These are phyloP conservation scores for Pilaira anomala DNA, from an alignment of 192 early-diverging fungal genomes.

Conservation along the genomic window DNA sequence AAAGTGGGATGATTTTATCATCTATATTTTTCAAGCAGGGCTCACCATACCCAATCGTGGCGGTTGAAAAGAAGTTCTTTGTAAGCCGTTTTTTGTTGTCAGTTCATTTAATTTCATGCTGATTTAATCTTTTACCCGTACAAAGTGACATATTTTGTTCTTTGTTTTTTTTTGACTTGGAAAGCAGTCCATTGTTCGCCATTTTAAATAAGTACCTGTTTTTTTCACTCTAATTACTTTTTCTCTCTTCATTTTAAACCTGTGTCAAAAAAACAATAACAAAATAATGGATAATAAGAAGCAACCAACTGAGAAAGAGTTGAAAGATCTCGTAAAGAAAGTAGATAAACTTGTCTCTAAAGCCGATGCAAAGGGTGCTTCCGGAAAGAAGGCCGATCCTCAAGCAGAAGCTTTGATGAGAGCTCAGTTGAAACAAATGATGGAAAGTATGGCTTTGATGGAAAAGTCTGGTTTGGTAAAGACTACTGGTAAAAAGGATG, in stretches of 20 bases:
- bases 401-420: conserved; percentile 20
- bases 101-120: no score
- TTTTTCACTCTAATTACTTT: not conserved
- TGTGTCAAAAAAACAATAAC: not conserved
- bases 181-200: no score
- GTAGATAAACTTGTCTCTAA: conserved; percentile 23
- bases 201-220: not conserved
- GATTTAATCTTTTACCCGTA: no score
- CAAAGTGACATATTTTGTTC: no score
- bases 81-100: no score
- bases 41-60: no score
- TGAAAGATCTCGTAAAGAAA: conserved; percentile 16
- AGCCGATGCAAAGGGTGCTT: not conserved
- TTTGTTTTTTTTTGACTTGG: no score
- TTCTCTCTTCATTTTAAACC: not conserved
- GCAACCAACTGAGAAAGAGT: conserved; percentile 22
- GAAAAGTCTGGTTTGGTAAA: conserved; percentile 22
- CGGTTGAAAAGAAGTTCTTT: no score
- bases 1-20: not conserved
- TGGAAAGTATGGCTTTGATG: conserved; percentile 23
- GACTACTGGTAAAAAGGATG: conserved; percentile 40
- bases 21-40: not conserved
- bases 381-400: not conserved
- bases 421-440: conserved; percentile 19
- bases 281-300: not conserved